A percentile compares a stretch with the other conserved stretches of the same genome.
phyloP scores from a whole-genome alignment of 2,329 filamentous ascomycete species.

The Sordariomycetes sp. region DNA sequence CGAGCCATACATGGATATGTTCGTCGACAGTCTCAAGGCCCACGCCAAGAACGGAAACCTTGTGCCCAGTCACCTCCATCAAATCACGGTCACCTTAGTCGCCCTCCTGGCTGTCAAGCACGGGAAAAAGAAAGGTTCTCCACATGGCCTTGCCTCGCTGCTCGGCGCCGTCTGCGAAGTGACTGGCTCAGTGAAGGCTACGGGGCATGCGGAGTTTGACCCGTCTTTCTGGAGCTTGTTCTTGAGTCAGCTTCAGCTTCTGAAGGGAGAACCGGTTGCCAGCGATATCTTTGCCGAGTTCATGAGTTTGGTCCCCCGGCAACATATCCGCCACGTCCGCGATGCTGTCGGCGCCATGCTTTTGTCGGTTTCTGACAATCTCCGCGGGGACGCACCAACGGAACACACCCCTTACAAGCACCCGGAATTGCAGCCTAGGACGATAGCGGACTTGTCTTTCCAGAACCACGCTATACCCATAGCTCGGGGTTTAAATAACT shows the following conservation, averaged over 20 bases:
- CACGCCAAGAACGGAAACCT: constrained; percentile 6
- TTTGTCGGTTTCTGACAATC: neutral
- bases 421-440: neutral
- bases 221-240: constrained; percentile 6
- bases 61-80: constrained; percentile 5
- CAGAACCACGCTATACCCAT: constrained; percentile 2
- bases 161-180: constrained; percentile 2
- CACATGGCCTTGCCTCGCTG: constrained; percentile 4
- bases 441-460: constrained; percentile 3
- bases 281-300: constrained; percentile 1
- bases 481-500: constrained; percentile 4
- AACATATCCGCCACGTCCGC: neutral
- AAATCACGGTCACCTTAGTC: constrained; percentile 4
- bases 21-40: constrained; percentile 2
- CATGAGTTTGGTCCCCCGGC: constrained; percentile 4
- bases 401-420: neutral
- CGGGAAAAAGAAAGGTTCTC: neutral
- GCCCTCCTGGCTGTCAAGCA: neutral
- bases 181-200: constrained; percentile 4
- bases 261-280: constrained; percentile 5
- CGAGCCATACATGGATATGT: neutral
- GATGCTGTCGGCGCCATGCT: neutral
- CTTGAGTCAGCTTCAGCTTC: neutral
- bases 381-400: neutral
- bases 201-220: constrained; percentile 2